Evolutionary conservation across 345 rosid species (phyloP).

Genomic region (Bruguiera parviflora): DNA sequence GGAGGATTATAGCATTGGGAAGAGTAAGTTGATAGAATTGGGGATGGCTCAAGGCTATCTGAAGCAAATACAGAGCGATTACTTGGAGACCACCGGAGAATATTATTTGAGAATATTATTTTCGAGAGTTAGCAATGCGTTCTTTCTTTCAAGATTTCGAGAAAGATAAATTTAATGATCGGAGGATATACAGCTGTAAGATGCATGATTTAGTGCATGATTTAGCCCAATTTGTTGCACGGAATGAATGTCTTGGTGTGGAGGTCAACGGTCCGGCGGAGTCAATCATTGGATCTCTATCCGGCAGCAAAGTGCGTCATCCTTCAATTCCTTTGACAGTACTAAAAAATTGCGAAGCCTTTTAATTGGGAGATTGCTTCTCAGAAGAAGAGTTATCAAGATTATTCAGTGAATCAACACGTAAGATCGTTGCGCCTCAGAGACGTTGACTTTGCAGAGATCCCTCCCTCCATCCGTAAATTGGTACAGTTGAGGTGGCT

Average conservation of each 20-base stretch:
- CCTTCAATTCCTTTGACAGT: rapidly evolving
- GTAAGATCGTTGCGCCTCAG: neutral
- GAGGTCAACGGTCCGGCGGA: neutral
- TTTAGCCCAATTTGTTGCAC: neutral
- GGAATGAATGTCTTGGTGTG: neutral
- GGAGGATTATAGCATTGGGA: neutral
- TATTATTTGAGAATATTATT: no score
- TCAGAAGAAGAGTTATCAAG: neutral
- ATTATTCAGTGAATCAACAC: neutral
- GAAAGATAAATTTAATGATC: neutral
- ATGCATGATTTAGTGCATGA: neutral
- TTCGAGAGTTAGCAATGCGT: no score
- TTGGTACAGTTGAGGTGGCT: neutral
- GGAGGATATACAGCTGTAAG: neutral
- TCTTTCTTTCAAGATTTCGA: no score
- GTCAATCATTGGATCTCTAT: no score
- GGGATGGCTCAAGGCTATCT: constrained; percentile 24
- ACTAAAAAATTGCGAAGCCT: no score
- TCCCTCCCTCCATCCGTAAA: neutral
- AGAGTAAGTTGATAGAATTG: neutral
- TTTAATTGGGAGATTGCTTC: no score
- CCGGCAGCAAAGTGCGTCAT: neutral
- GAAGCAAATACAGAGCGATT: neutral
- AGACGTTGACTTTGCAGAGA: rapidly evolving
- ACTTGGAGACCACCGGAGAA: neutral